Percentiles rank a stretch among this genome's conserved stretches.
These are phyloP conservation scores for Malus hybrid DNA, from an alignment of 331 rosid species.

Conservation along the genomic window DNA sequence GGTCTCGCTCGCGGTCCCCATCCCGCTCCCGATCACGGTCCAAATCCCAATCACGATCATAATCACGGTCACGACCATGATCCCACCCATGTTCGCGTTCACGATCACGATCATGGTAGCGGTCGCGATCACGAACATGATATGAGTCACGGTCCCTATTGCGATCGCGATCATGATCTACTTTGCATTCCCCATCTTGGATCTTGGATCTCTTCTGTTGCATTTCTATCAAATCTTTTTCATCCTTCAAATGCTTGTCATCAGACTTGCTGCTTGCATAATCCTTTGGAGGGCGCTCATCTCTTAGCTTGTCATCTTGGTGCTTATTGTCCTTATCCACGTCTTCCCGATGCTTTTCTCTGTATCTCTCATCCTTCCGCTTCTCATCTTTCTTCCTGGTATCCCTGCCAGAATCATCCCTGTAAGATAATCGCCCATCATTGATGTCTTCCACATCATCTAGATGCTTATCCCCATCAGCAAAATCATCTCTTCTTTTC, in stretches of 20 bases:
- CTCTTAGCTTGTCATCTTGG: conserved; percentile 59
- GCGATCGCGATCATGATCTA: conserved; percentile 29
- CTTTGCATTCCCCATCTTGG: conserved; percentile 58
- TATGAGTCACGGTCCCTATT: conserved; percentile 55
- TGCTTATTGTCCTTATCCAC: conserved; percentile 60
- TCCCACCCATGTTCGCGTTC: conserved; percentile 37
- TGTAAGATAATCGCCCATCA: conserved; percentile 45
- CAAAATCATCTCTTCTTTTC: conserved; percentile 58
- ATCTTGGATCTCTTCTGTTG: conserved; percentile 62
- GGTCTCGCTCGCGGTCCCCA: conserved; percentile 45
- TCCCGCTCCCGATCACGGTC: conserved; percentile 41
- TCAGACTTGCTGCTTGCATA: conserved; percentile 53
- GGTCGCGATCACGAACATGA: conserved; percentile 28
- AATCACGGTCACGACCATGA: conserved; percentile 44
- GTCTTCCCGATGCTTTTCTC: conserved; percentile 64
- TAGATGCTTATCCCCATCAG: conserved; percentile 48
- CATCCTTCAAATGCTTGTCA: conserved; percentile 62
- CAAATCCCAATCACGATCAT: conserved; percentile 37
- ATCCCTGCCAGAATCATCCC: conserved; percentile 61
- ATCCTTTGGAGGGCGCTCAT: conserved; percentile 55
- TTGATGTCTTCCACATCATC: conserved; percentile 50
- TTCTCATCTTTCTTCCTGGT: conserved; percentile 71
- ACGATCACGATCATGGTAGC: conserved; percentile 29
- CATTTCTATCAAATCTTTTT: conserved; percentile 50
- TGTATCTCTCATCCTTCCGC: conserved; percentile 69